These are phyloP conservation scores for Fusarium verticillioides DNA, from an alignment of 2,329 filamentous ascomycete species.

Conservation along the genomic window DNA sequence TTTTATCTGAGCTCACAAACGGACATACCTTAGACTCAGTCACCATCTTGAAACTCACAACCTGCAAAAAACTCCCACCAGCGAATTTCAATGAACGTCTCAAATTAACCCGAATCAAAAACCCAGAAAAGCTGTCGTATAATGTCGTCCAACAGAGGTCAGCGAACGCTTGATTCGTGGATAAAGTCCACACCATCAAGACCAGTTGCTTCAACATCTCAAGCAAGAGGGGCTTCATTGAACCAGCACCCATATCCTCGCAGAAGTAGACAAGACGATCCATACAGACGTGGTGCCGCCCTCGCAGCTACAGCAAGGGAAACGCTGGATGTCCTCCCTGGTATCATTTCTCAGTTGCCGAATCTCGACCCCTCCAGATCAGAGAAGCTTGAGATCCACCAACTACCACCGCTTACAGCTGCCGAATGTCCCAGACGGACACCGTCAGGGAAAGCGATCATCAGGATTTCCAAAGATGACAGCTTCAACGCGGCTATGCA, in stretches of 20 bases:
- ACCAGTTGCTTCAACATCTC: slow-evolving; percentile 16
- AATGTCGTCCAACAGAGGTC: slow-evolving; percentile 23
- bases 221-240: slow-evolving; percentile 16
- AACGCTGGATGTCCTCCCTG: slow-evolving; percentile 59
- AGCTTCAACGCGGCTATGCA: slow-evolving; percentile 66
- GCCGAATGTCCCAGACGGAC: slow-evolving; percentile 56
- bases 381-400: slow-evolving; percentile 45
- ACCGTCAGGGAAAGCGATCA: slow-evolving; percentile 43
- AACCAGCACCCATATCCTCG: slow-evolving; percentile 10
- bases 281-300: slow-evolving; percentile 33
- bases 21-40: not conserved
- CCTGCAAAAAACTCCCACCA: not conserved
- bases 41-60: not conserved
- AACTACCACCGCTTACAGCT: slow-evolving; percentile 52
- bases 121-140: not conserved
- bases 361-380: slow-evolving; percentile 52
- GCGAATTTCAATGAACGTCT: not conserved
- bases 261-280: slow-evolving; percentile 24
- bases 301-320: slow-evolving; percentile 59
- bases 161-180: slow-evolving; percentile 47
- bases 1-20: slow-evolving; percentile 12
- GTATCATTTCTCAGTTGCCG: slow-evolving; percentile 58
- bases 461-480: slow-evolving; percentile 67
- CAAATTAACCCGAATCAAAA: not conserved
- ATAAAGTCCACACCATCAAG: slow-evolving; percentile 25